A percentile compares a stretch with the other conserved stretches of the same genome.
Conservation (phyloP, 2,329 filamentous ascomycete species). For the Lachnellula cervina region DNA sequence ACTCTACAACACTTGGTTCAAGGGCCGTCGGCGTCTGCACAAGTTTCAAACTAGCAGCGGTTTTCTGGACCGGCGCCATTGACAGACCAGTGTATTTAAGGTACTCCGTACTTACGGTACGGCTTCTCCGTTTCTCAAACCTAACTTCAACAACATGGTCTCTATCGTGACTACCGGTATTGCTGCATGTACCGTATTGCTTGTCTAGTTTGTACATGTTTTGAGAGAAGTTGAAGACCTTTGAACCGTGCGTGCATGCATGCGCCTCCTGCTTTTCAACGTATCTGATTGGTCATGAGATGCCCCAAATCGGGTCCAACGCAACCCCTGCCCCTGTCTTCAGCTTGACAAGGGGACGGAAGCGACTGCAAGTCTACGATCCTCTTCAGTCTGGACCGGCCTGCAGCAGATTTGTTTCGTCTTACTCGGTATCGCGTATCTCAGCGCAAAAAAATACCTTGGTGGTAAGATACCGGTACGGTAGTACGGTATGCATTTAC, state of each 20-base stretch:
- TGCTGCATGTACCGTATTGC: too few relatives aligned
- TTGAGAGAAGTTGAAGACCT: not conserved
- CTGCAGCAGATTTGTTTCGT: not conserved
- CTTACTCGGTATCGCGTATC: not conserved
- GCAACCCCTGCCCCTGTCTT: not conserved
- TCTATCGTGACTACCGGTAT: too few relatives aligned
- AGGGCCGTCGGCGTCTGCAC: not conserved
- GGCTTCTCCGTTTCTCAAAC: not conserved
- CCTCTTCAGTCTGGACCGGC: not conserved
- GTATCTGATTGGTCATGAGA: not conserved
- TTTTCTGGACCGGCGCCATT: not conserved
- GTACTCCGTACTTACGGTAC: not conserved
- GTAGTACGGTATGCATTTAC: too few relatives aligned
- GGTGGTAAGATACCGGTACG: too few relatives aligned
- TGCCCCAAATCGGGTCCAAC: not conserved
- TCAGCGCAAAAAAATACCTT: not conserved
- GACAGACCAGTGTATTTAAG: not conserved
- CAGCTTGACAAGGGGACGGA: not conserved
- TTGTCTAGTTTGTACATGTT: too few relatives aligned
- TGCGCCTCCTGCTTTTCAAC: not conserved
- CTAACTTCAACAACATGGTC: not conserved
- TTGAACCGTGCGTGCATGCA: too few relatives aligned
- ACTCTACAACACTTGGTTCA: too few relatives aligned
- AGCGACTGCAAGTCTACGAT: not conserved
- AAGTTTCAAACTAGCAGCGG: not conserved